phyloP scores from a whole-genome alignment of 306 rosid genomes.

The Gillenia trifoliata region DNA sequence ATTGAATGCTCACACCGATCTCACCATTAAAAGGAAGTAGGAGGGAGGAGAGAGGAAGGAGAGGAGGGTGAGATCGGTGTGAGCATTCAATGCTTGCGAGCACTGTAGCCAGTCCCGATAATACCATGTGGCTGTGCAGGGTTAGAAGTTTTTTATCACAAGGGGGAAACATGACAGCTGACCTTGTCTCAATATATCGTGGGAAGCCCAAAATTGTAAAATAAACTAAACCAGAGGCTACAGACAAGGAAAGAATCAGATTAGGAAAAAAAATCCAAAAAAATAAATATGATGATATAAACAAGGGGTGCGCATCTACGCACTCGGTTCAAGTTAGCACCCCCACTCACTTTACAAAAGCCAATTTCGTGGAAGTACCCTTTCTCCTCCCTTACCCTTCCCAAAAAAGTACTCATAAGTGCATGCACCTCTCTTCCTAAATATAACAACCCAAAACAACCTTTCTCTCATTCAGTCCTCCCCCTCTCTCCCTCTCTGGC shows the following conservation, averaged over 20 bases:
- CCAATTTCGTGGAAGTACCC: constrained; percentile 64
- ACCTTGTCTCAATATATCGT: background rate
- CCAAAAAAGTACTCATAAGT: background rate
- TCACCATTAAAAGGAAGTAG: too few relatives aligned
- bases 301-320: constrained; percentile 12
- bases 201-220: constrained; percentile 34
- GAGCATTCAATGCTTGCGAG: too few relatives aligned
- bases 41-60: too few relatives aligned
- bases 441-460: constrained; percentile 13
- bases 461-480: background rate
- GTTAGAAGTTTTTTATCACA: too few relatives aligned
- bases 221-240: background rate
- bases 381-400: background rate
- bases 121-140: too few relatives aligned
- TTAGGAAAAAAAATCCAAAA: background rate
- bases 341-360: constrained; percentile 35
- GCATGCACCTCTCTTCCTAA: constrained; percentile 34
- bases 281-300: background rate
- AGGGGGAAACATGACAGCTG: background rate
- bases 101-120: too few relatives aligned
- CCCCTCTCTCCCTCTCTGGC: background rate
- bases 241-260: background rate
- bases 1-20: too few relatives aligned
- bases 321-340: constrained; percentile 10
- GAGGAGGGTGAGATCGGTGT: too few relatives aligned